Base-by-base conservation (phyloP, 2,329 filamentous ascomycete species). In the Ceratocystiopsis brevicomis region DNA sequence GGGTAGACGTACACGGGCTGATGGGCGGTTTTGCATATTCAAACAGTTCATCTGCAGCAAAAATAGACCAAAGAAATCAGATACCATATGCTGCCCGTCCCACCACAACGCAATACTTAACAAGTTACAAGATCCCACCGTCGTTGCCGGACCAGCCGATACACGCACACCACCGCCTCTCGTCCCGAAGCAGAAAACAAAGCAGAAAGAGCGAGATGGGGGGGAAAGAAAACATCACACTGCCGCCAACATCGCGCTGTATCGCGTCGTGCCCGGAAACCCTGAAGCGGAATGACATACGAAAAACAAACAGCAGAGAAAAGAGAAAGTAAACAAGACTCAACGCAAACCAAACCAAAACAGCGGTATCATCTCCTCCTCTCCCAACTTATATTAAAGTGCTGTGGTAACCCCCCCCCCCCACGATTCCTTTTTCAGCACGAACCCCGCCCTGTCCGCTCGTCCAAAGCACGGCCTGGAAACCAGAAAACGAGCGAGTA, bases 121-220 rank as follows among this genome's bases (percentile, higher is more conserved):
- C 18, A 17, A 37, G 12, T 17, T 16, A 44, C 33, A 34, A 34
- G 10, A 38, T 17, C 15, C 2, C 18, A 21, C 13, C 33, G 21
- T 19, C 25, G 34, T 25, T 18, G 30, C 35, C 43, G 40, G 42
- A 41, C 45, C 43, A 48, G 44, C 45, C 44, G 44, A 43, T 39
- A 33, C 40, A 36, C 37, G 39, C 37, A 9, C 30, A 13, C 18
- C 35, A 6, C 30, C 21, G 12, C 38, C 19, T 14, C 17, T 35
- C 32, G 13, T 39, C 33, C 33, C 11, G 19, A 6, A 6, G 25
- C 25, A 9, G 25, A 30, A 30, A 8, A 30, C 4, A 6, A 11
- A 30, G 25, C 4, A 30, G 25, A 30, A 9, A 30, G 25, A 30
- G 25, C 25, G 25, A 30, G 25, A 30, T 11, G 25, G 25, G 25